Percentiles rank a stretch among this genome's conserved stretches.
These are phyloP conservation scores for Leucogyrophana mollusca DNA, from an alignment of 768 basidiomycete genomes.

Conservation along the genomic window DNA sequence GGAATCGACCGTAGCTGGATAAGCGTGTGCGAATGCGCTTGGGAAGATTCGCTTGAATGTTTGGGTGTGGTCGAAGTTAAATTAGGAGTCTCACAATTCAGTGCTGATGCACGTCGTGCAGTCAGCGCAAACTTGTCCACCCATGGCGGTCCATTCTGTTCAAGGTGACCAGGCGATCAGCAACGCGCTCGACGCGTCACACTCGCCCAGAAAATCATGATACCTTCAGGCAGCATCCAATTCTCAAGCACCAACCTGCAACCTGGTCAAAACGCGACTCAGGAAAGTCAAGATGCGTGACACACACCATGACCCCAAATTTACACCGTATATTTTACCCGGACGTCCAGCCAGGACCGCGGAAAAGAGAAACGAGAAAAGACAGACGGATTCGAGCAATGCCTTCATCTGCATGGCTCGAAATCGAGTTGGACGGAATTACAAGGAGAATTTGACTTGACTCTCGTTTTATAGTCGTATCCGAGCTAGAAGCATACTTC, in stretches of 20 bases:
- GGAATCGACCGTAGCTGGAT: conserved; percentile 55
- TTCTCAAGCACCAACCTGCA: conserved; percentile 72
- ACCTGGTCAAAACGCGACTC: conserved; percentile 4
- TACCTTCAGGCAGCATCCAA: conserved; percentile 82
- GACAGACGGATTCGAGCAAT: neutral
- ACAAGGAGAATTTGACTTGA: conserved; percentile 5
- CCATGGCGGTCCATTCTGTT: conserved; percentile 72
- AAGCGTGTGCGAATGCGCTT: conserved; percentile 61
- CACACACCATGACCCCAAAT: conserved; percentile 62
- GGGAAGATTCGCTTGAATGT: neutral
- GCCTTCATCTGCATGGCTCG: neutral
- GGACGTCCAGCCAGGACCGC: conserved; percentile 10
- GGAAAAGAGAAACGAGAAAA: neutral
- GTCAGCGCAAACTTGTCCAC: conserved; percentile 57
- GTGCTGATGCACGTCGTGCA: conserved; percentile 64
- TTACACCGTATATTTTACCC: conserved; percentile 67
- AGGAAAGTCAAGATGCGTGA: neutral
- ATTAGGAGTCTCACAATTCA: conserved; percentile 54
- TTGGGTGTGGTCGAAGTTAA: conserved; percentile 1
- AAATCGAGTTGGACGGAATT: conserved; percentile 2
- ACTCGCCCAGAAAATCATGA: neutral
- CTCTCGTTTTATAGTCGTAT: neutral
- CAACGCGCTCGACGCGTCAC: neutral
- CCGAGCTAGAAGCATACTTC: no score
- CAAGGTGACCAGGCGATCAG: neutral